Percentiles rank a stretch among this genome's conserved stretches.
Conservation (phyloP, 2,329 filamentous ascomycete species). For the Trichoderma sp. region DNA sequence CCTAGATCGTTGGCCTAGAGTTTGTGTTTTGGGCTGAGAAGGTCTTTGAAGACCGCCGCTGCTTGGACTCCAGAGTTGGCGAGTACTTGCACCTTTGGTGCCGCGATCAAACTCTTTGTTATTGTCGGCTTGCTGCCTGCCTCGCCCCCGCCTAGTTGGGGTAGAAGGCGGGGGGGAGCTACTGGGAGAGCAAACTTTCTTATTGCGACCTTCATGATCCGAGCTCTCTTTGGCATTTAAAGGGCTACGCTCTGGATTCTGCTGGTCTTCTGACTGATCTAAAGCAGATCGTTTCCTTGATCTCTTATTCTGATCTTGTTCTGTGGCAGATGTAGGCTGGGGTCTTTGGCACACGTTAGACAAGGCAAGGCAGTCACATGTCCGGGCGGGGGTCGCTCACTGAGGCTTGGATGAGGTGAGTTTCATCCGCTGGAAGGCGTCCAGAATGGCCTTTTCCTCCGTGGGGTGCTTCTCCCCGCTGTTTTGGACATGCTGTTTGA, state of each 20-base stretch:
- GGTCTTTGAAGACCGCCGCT: conserved; percentile 21
- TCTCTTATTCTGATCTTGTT: neutral
- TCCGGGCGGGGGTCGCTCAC: neutral
- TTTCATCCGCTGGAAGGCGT: conserved; percentile 26
- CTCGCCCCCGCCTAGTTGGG: conserved; percentile 18
- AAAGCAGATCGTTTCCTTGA: neutral
- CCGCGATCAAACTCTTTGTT: conserved; percentile 28
- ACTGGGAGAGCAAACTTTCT: conserved; percentile 31
- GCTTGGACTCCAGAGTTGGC: conserved; percentile 32
- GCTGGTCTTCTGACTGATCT: neutral
- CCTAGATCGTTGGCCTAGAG: neutral
- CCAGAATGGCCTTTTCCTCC: conserved; percentile 28
- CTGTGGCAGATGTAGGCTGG: neutral
- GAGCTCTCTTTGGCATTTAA: conserved; percentile 13
- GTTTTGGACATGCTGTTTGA: conserved; percentile 27
- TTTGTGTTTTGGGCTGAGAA: conserved; percentile 4
- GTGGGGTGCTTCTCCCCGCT: conserved; percentile 23
- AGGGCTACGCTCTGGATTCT: neutral
- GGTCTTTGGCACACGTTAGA: neutral
- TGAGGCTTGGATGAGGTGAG: neutral
- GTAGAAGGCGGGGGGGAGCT: conserved; percentile 23
- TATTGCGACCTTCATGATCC: conserved; percentile 23
- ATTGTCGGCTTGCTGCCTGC: conserved; percentile 18
- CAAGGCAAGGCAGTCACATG: neutral
- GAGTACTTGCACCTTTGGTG: conserved; percentile 23